Evolutionary conservation across 1,139 yeast species (phyloP), one percentile per base, ranked within the genome.

Genomic region (Kodamaea sp.): DNA sequence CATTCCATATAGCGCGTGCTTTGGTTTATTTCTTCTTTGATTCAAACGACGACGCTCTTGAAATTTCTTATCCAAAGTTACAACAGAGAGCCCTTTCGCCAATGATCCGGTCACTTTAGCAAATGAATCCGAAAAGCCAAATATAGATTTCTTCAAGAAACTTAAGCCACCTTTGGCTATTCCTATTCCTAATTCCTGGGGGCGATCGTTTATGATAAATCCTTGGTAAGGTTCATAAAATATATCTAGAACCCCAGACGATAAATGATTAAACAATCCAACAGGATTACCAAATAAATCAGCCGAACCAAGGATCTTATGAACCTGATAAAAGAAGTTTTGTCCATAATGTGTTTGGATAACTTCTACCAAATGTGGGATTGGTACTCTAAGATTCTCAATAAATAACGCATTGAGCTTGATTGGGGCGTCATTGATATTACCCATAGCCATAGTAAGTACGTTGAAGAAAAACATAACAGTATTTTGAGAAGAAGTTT

Each of bases 181-280:
- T 4, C 96, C 95, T 41, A 92, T 86, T 22, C 98, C 98, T 31
- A 94, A 66, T 50, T 94, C 98, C 54, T 88, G 96, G 0, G 98
- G 98, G 25, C 97, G 69, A 59, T 94, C 98, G 46, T 86, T 90
- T 74, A 92, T 78, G 34, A 92, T 78, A 49, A 88, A 87, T 0
- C 99, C 99, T 54, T 89, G 94, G 52, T 92, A 94, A 1, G 99
- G 99, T 53, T 92, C 98, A 55, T 94, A 94, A 57, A 94, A 94
- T 25, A 92, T 84, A 59, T 94, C 99, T 74, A 89, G 77, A 7
- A 92, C 95, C 32, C 99, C 98, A 0, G 97, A 88, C 38, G 96
- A 83, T 39, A 94, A 68, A 47, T 90, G 89, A 53, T 88, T 94
- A 63, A 92, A 94, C 40, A 94, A 66, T 2, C 98, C 98, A 22